Evolutionary conservation across 1,139 yeast genomes (phyloP).

Genomic region (Taphrina confusa): DNA sequence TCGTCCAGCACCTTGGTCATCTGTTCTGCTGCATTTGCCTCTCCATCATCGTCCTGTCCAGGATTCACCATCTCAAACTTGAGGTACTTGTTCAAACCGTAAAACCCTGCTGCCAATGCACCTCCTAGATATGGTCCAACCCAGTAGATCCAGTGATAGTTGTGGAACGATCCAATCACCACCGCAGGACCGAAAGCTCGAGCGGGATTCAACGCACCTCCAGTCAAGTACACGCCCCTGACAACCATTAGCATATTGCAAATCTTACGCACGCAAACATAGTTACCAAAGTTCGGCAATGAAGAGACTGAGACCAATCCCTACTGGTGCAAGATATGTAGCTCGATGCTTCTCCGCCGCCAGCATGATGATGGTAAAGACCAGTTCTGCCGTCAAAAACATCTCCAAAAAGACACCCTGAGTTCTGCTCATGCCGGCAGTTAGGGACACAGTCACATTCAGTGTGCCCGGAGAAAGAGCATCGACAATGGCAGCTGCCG

Average conservation of each 20-base stretch:
- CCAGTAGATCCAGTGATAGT: conserved; percentile 91
- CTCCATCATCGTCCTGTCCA: conserved; percentile 45
- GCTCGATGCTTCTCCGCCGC: conserved; percentile 83
- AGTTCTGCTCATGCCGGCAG: conserved; percentile 68
- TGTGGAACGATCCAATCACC: conserved; percentile 70
- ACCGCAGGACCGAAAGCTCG: conserved; percentile 83
- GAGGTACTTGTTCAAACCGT: conserved; percentile 22
- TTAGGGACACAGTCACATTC: conserved; percentile 69
- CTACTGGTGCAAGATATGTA: conserved; percentile 78
- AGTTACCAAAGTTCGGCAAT: conserved; percentile 63
- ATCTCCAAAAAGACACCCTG: conserved; percentile 83
- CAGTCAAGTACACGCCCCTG: conserved; percentile 77
- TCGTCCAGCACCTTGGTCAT: conserved; percentile 21
- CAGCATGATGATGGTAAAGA: conserved; percentile 75
- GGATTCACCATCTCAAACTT: conserved; percentile 31
- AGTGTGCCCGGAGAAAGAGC: conserved; percentile 85
- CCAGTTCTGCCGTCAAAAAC: conserved; percentile 72
- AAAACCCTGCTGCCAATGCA: conserved; percentile 28
- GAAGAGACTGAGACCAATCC: conserved; percentile 78
- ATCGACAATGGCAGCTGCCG: conserved; percentile 86
- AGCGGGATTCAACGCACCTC: conserved; percentile 92
- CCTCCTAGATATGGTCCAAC: conserved; percentile 46
- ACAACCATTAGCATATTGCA: not conserved
- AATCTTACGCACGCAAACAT: not conserved
- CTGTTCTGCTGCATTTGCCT: conserved; percentile 12